Evolutionary conservation across 805 yeast species (phyloP).

Genomic region (Yamadazyma insecticola): DNA sequence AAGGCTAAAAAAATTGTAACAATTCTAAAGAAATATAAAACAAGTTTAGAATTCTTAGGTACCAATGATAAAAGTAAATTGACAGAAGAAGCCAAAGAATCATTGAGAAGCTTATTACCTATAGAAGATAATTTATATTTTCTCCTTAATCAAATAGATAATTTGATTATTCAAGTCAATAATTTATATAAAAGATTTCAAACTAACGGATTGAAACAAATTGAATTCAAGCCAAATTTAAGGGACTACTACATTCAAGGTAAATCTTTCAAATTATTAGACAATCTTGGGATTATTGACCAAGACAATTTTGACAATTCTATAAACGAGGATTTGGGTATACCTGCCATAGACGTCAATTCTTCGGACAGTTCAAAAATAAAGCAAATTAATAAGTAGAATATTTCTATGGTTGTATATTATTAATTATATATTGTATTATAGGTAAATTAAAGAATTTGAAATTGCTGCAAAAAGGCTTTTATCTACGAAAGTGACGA

Average conservation of each 20-base stretch:
- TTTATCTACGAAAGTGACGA: too few species aligned
- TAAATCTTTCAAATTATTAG: constrained; percentile 30
- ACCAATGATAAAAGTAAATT: constrained; percentile 8
- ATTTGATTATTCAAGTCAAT: constrained; percentile 26
- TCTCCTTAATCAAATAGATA: constrained; percentile 39
- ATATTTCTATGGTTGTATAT: too few species aligned
- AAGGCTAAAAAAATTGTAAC: constrained; percentile 33
- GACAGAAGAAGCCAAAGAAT: constrained; percentile 16
- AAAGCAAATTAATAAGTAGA: too few species aligned
- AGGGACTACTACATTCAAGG: constrained; percentile 39
- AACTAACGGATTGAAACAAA: constrained; percentile 19
- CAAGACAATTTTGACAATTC: constrained; percentile 4
- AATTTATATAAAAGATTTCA: constrained; percentile 21
- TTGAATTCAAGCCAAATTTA: constrained; percentile 21
- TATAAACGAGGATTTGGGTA: too few species aligned
- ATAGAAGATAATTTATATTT: constrained; percentile 45
- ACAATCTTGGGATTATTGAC: constrained; percentile 16
- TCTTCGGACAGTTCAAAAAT: too few species aligned
- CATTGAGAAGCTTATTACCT: constrained; percentile 37
- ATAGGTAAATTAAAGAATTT: too few species aligned
- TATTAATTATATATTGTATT: too few species aligned
- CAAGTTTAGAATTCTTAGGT: constrained; percentile 24
- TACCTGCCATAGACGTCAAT: too few species aligned
- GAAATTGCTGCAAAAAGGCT: too few species aligned
- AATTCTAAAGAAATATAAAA: constrained; percentile 26